phyloP scores from a whole-genome alignment of 495 filamentous ascomycete species.

The Chaetomium fimeti region DNA sequence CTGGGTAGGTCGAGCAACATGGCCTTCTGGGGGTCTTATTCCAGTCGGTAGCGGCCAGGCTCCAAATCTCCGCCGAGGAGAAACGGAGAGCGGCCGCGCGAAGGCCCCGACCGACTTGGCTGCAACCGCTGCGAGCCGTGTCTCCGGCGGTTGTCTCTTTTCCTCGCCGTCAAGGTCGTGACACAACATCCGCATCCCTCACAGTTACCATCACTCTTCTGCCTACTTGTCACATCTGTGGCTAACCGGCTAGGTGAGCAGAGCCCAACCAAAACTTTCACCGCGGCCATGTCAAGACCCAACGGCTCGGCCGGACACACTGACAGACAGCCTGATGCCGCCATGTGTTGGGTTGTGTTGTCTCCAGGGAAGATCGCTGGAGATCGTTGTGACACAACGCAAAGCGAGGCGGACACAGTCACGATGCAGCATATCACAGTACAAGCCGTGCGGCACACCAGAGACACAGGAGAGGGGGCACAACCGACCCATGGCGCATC shows the following conservation, averaged over 20 bases:
- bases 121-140: not conserved
- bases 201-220: not conserved
- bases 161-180: not conserved
- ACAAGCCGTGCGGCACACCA: not conserved
- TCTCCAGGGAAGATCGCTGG: constrained; percentile 5
- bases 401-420: constrained; percentile 6
- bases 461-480: not conserved
- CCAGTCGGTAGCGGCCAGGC: not conserved
- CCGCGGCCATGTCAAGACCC: no score
- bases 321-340: no score
- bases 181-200: not conserved
- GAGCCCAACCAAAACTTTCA: no score
- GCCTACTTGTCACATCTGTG: not conserved
- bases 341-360: not conserved
- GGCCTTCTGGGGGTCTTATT: not conserved
- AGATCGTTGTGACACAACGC: constrained; percentile 17
- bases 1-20: not conserved
- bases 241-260: not conserved
- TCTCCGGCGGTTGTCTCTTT: not conserved
- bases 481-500: not conserved
- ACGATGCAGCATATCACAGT: not conserved
- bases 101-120: not conserved
- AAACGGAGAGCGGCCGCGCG: not conserved
- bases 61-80: not conserved
- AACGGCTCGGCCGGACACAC: no score